Evolutionary conservation across 768 basidiomycete species (phyloP).

Genomic region (Pleurotus citrinopileatus): DNA sequence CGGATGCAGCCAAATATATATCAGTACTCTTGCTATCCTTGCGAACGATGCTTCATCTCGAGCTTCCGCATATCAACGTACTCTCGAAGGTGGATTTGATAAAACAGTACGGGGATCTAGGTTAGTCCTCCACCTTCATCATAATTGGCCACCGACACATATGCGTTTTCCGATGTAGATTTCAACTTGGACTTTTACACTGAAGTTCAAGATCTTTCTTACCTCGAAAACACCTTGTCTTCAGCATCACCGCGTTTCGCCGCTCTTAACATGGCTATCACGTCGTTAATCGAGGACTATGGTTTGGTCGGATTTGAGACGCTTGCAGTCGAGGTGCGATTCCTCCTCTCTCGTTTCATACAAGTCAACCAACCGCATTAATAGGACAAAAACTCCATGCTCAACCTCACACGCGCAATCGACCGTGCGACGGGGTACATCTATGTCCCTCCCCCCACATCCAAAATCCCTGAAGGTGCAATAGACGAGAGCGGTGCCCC

Average conservation of each 20-base stretch:
- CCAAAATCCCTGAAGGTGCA: constrained; percentile 17
- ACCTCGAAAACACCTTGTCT: constrained; percentile 75
- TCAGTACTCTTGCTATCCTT: constrained; percentile 89
- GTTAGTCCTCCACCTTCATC: constrained; percentile 37
- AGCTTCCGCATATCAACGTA: constrained; percentile 97
- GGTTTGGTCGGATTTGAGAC: constrained; percentile 95
- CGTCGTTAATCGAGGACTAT: constrained; percentile 92
- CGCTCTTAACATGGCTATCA: constrained; percentile 85
- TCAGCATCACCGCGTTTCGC: constrained; percentile 64
- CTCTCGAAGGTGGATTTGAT: constrained; percentile 95
- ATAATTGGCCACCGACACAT: constrained; percentile 7
- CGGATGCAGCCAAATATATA: constrained; percentile 93
- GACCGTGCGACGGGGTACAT: constrained; percentile 94
- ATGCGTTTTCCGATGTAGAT: constrained; percentile 60
- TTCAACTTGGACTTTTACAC: constrained; percentile 99
- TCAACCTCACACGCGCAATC: constrained; percentile 77
- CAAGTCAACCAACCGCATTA: neutral
- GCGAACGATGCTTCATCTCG: constrained; percentile 96
- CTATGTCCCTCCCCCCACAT: constrained; percentile 59
- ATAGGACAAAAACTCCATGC: constrained; percentile 94
- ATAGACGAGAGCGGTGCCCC: constrained; percentile 13
- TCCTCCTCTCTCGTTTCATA: neutral
- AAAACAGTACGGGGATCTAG: constrained; percentile 84
- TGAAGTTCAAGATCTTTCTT: constrained; percentile 92
- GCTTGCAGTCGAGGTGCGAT: constrained; percentile 82